Conservation (phyloP, 2,329 filamentous ascomycete genomes). For the Chalaropsis ovoidea region DNA sequence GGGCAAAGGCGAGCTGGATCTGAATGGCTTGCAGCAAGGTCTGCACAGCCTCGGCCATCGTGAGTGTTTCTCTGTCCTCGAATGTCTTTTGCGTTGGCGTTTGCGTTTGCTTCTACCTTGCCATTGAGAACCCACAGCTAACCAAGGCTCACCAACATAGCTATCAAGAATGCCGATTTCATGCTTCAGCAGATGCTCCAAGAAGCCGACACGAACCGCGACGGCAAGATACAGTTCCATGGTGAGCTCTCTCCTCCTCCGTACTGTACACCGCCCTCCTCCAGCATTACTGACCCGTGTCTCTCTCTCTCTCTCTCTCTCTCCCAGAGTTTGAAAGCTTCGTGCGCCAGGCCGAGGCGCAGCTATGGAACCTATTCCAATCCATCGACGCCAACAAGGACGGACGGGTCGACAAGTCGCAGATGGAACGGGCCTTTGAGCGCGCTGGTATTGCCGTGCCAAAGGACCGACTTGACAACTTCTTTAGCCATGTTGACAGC, state of each 20-base stretch:
- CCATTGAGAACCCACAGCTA: neutral
- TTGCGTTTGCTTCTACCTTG: neutral
- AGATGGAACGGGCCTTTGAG: slow-evolving; percentile 69
- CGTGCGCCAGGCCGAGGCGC: slow-evolving; percentile 74
- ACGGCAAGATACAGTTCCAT: slow-evolving; percentile 84
- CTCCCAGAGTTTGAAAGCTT: slow-evolving; percentile 77
- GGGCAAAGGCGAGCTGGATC: slow-evolving; percentile 67
- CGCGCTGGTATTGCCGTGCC: slow-evolving; percentile 70
- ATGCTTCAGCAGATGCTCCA: slow-evolving; percentile 72
- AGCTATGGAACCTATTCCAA: slow-evolving; percentile 72
- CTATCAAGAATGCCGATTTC: slow-evolving; percentile 80
- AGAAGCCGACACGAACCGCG: slow-evolving; percentile 74
- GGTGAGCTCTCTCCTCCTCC: slow-evolving; percentile 43
- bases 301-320: neutral
- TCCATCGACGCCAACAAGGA: slow-evolving; percentile 78
- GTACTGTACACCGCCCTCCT: neutral
- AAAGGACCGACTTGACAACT: slow-evolving; percentile 64
- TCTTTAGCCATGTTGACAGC: slow-evolving; percentile 81
- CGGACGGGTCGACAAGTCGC: slow-evolving; percentile 75
- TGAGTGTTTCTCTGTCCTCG: slow-evolving; percentile 35
- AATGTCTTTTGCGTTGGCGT: neutral
- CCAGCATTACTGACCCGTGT: slow-evolving; percentile 18
- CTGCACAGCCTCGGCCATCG: slow-evolving; percentile 85
- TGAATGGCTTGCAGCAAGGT: slow-evolving; percentile 74
- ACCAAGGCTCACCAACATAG: slow-evolving; percentile 32